These are phyloP conservation scores for Penicillium sp. DNA, from an alignment of 2,329 filamentous ascomycete species.

Conservation along the genomic window DNA sequence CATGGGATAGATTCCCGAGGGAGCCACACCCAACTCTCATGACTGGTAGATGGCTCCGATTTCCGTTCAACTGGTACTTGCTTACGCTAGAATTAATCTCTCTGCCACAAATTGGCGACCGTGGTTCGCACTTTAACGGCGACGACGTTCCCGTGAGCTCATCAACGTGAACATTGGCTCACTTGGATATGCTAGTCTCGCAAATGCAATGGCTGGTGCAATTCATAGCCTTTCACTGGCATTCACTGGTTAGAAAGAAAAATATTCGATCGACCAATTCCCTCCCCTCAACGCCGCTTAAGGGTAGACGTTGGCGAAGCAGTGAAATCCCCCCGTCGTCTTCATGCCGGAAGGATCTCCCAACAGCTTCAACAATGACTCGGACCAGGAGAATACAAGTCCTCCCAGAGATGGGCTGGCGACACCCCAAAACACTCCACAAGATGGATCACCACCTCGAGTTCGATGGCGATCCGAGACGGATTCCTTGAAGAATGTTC, in stretches of 20 bases:
- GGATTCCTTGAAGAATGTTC: neutral
- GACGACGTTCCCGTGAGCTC: slow-evolving; percentile 10
- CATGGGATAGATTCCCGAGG: slow-evolving; percentile 8
- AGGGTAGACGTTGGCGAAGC: slow-evolving; percentile 1
- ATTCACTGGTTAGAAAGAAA: neutral
- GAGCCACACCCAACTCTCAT: neutral
- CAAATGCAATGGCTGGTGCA: neutral
- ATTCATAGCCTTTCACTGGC: neutral
- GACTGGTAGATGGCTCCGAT: neutral
- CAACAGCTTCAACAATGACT: neutral
- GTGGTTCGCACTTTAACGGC: neutral
- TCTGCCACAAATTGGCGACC: neutral
- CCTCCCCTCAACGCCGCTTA: too few relatives aligned
- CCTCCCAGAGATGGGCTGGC: neutral
- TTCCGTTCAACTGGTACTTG: neutral
- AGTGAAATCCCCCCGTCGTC: neutral
- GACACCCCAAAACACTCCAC: slow-evolving; percentile 1
- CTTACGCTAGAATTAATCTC: neutral
- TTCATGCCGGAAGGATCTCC: slow-evolving; percentile 7
- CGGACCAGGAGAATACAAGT: slow-evolving; percentile 3
- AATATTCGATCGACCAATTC: neutral
- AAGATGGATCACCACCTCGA: slow-evolving; percentile 6
- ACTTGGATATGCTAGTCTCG: neutral
- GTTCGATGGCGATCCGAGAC: slow-evolving; percentile 20
- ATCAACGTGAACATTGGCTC: neutral